Base-by-base conservation (phyloP, 2,329 filamentous ascomycete genomes). In the Colletotrichum musae region DNA sequence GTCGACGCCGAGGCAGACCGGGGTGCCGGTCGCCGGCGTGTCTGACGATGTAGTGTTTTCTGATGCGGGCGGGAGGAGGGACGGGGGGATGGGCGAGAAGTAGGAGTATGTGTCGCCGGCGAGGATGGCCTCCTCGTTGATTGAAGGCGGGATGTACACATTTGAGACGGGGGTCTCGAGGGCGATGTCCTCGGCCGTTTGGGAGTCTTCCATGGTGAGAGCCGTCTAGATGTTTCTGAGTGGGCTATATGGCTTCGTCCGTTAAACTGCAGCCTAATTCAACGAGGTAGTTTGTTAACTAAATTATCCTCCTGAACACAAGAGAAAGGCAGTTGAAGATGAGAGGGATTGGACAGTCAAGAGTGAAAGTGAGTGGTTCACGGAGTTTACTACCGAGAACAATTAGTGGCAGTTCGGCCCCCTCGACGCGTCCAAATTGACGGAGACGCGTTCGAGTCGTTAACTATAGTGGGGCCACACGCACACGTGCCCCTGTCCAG, bases 1-100 rank as follows among this genome's bases (percentile, higher is more conserved):
- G 80, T 98, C 95, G 58, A 98, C 92, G 71, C 95, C 95, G 24
- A 98, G 87, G 80, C 93, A 96, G 76, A 90, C 87, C 65, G 85
- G 52, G 77, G 75, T 67, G 32, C 68, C 68, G 32, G 63, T 41
- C 32, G 65, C 52, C 26, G 61, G 54, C 13, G 77, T 71, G 7
- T 79, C 78, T 15, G 81, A 74, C 18, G 77, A 71, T 24, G 71
- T 50, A 18, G 65, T 51, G 41, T 72, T 47, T 7, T 58, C 24
- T 62, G 69, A 48, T 60, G 75, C 72, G 21, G 82, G 72, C 1
- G 85, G 79, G 24, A 86, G 86, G 60, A 94, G 88, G n/a, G 82
- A 78, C 0, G 87, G 77, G 1, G 93, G 93, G 1, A 93, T 85
- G 16, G 88, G 84, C 0, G 92, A 93, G 83, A 91, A 93, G 80